Evolutionary conservation across 2,329 filamentous ascomycete genomes (phyloP).

Genomic region (Botrytis squamosa): DNA sequence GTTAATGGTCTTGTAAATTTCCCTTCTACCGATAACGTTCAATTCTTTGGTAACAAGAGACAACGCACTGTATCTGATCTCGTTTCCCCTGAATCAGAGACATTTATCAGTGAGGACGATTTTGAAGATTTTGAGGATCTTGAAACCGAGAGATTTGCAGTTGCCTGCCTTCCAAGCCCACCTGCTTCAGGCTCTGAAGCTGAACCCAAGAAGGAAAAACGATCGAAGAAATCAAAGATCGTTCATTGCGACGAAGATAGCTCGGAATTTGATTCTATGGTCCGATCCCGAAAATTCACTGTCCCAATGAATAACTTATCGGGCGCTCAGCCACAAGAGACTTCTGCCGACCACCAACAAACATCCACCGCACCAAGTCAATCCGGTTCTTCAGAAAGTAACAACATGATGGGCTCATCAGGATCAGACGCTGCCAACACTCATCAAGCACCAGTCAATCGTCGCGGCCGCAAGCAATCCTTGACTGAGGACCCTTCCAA

Average conservation of each 20-base stretch:
- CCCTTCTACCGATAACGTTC: constrained; percentile 55
- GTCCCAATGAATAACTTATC: constrained; percentile 38
- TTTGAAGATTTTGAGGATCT: constrained; percentile 75
- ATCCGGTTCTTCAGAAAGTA: constrained; percentile 43
- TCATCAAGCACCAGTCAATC: constrained; percentile 66
- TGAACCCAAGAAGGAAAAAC: constrained; percentile 56
- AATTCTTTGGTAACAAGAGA: constrained; percentile 65
- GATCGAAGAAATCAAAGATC: constrained; percentile 56
- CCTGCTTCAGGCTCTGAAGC: constrained; percentile 52
- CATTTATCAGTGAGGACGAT: constrained; percentile 73
- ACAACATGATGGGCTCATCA: constrained; percentile 44
- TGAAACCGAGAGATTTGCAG: constrained; percentile 61
- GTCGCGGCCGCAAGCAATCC: constrained; percentile 96
- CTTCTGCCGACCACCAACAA: constrained; percentile 31
- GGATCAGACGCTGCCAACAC: constrained; percentile 40
- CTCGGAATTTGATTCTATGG: constrained; percentile 40
- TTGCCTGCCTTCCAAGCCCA: constrained; percentile 62
- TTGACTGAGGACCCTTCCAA: constrained; percentile 96
- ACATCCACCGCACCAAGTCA: constrained; percentile 43
- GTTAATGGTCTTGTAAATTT: constrained; percentile 72
- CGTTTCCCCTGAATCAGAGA: constrained; percentile 70
- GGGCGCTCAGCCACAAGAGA: constrained; percentile 36
- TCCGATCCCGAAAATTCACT: constrained; percentile 40
- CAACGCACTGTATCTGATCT: constrained; percentile 66
- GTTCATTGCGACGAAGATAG: constrained; percentile 39